Evolutionary conservation across 768 basidiomycete species (phyloP), one percentile per base, ranked within the genome.

Genomic region (Lactarius pseudohatsudake): DNA sequence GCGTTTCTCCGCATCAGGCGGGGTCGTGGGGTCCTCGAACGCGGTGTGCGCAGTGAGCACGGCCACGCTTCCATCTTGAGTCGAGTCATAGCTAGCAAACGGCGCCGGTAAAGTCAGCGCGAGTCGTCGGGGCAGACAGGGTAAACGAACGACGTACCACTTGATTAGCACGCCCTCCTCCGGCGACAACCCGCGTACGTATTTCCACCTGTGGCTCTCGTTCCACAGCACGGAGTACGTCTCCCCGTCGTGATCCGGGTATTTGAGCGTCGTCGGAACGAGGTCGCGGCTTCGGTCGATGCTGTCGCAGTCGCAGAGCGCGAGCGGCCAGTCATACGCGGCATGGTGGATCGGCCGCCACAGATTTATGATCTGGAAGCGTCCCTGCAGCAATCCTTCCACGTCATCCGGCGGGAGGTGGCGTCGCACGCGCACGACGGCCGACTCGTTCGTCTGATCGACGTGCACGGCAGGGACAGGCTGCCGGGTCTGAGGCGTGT

Each of bases 1-100:
- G 57, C 86, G 76, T 4, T 76, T 73, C 6, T 81, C 82, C 0
- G 84, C 77, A 54, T 78, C 84, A 43, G 76, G 72, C 1, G 85
- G 86, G 3, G 84, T 85, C 0, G 77, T 76, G 2, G 83, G 81
- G 65, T 88, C 86, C 36, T 77, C 65, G 74, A 88, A 89, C 4
- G 79, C 85, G n/a, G 84, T 85, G 70, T 89, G 88, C 4, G 87
- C 86, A 0, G 86, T 85, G 61, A 87, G 81, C 16, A 78, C 71
- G 0, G 86, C 84, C 18, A 84, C 81, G 64, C 79, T 80, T 1
- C 79, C 81, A 64, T 78, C 77, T 18, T 75, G 64, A 59, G 64
- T 61, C 22, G 77, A 77, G 59, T 78, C 77, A 63, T 71, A 78
- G 70, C 77, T 78, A 58, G 32, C 61, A 67, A 22, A 22, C 1